A percentile compares a stretch with the other conserved stretches of the same genome.
Conservation (phyloP, 306 rosid genomes). For the cucumber (Cucumis sativus) region Cucumber_9930_V3 NC_026656.2:6391001-6391500, state of each 20-base stretch:
- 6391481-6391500: background rate
- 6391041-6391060: slow-evolving; percentile 57
- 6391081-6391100: slow-evolving; percentile 82
- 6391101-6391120: slow-evolving; percentile 59
- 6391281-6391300: slow-evolving; percentile 97
- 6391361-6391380: background rate
- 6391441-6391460: background rate
- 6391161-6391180: slow-evolving; percentile 95
- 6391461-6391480: background rate
- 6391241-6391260: slow-evolving; percentile 53
- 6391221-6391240: slow-evolving; percentile 73
- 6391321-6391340: slow-evolving; percentile 25
- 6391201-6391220: slow-evolving; percentile 55
- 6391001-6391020: slow-evolving; percentile 53
- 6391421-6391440: background rate
- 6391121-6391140: slow-evolving; percentile 67
- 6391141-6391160: slow-evolving; percentile 73
- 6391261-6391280: slow-evolving; percentile 95
- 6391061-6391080: slow-evolving; percentile 77
- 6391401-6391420: background rate
- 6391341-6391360: background rate
- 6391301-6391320: slow-evolving; percentile 99
- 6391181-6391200: slow-evolving; percentile 73
- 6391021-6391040: slow-evolving; percentile 52
- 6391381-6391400: background rate